Evolutionary conservation across 208 protist species (phyloP).

Genomic region (Strigomonas culicis): DNA sequence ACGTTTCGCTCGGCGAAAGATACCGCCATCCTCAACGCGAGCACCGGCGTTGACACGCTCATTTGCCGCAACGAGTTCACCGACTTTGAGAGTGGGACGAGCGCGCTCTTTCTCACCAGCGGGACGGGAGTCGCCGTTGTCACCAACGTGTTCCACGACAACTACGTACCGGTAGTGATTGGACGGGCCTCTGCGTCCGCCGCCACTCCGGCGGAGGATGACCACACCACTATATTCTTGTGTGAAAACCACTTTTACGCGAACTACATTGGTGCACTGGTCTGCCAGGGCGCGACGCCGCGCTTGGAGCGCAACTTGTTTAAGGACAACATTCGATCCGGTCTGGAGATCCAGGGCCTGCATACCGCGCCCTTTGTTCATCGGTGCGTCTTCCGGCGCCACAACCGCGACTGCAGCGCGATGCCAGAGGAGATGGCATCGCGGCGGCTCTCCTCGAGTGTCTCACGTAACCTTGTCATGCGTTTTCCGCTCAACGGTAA

Average conservation of each 20-base stretch:
- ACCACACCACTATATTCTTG: slow-evolving; percentile 13
- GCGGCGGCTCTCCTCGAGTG: background rate
- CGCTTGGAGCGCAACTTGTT: slow-evolving; percentile 63
- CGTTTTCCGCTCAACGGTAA: slow-evolving; percentile 28
- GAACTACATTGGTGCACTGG: slow-evolving; percentile 74
- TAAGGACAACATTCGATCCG: slow-evolving; percentile 55
- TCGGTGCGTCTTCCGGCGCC: slow-evolving; percentile 57
- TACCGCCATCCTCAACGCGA: slow-evolving; percentile 34
- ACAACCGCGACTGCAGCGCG: slow-evolving; percentile 14
- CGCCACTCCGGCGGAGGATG: too few relatives aligned
- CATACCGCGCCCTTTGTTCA: slow-evolving; percentile 37
- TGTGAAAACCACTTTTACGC: slow-evolving; percentile 54
- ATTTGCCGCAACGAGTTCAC: slow-evolving; percentile 64
- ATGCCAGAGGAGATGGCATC: background rate
- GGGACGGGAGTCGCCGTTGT: slow-evolving; percentile 22
- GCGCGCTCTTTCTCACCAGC: slow-evolving; percentile 41
- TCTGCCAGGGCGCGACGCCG: slow-evolving; percentile 61
- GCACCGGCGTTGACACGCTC: slow-evolving; percentile 24
- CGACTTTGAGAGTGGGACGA: slow-evolving; percentile 27
- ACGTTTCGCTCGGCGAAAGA: slow-evolving; percentile 37
- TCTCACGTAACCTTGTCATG: background rate
- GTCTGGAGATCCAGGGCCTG: slow-evolving; percentile 61
- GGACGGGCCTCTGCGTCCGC: too few relatives aligned
- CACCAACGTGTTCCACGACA: slow-evolving; percentile 58
- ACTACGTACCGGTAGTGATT: slow-evolving; percentile 57